phyloP scores from a whole-genome alignment of 2,329 filamentous ascomycete species.

The Diaporthe longicolla region DNA sequence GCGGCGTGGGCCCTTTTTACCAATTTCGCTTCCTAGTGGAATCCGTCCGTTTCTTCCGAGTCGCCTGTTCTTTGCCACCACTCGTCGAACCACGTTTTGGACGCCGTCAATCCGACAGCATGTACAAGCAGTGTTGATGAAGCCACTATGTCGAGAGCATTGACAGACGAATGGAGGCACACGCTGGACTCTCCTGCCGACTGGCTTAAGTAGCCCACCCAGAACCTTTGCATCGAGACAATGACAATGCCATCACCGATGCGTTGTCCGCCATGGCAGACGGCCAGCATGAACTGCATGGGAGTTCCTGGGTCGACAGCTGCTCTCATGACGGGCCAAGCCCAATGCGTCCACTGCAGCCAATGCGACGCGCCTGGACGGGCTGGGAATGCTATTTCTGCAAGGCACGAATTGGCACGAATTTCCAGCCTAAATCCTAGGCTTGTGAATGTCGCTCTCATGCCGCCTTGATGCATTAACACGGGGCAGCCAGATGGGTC shows the following conservation, averaged over 20 bases:
- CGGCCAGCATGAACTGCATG: slow-evolving; percentile 17
- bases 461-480: slow-evolving; percentile 17
- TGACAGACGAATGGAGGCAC: neutral
- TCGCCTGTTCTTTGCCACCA: slow-evolving; percentile 44
- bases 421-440: slow-evolving; percentile 3
- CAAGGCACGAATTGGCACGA: slow-evolving; percentile 6
- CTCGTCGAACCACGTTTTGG: slow-evolving; percentile 42
- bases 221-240: neutral
- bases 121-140: slow-evolving; percentile 21
- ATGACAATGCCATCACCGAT: slow-evolving; percentile 27
- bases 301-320: slow-evolving; percentile 20
- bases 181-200: neutral
- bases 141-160: slow-evolving; percentile 29
- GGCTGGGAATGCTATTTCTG: slow-evolving; percentile 26
- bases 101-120: slow-evolving; percentile 22
- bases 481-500: neutral
- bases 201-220: slow-evolving; percentile 21
- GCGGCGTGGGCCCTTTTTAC: slow-evolving; percentile 39
- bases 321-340: slow-evolving; percentile 23
- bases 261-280: slow-evolving; percentile 24
- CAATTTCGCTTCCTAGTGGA: slow-evolving; percentile 42
- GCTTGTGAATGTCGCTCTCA: slow-evolving; percentile 20
- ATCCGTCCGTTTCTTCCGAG: slow-evolving; percentile 40
- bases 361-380: slow-evolving; percentile 16
- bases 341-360: slow-evolving; percentile 26